Percentiles rank a stretch among this genome's conserved stretches.
These are phyloP conservation scores for Ophiorrhiza pumila DNA, from an alignment of 257 asterid genomes.

Conservation along the genomic window DNA sequence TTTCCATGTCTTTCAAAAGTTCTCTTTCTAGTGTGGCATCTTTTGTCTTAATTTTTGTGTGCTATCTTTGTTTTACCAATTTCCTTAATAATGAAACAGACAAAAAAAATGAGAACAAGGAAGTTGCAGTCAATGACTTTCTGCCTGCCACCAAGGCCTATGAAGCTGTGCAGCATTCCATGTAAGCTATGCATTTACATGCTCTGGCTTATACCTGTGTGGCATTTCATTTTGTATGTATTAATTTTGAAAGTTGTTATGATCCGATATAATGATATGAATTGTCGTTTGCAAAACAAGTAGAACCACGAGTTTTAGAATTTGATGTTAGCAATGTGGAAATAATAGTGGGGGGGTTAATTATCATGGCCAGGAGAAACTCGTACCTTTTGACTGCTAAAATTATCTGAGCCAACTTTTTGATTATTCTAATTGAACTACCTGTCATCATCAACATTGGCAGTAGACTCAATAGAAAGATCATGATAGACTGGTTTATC, in stretches of 20 bases:
- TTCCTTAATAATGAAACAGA: slow-evolving; percentile 49
- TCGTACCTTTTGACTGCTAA: not conserved
- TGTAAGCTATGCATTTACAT: slow-evolving; percentile 43
- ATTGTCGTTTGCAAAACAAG: not conserved
- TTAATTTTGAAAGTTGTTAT: not conserved
- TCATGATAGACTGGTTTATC: not conserved
- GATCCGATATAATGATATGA: not conserved
- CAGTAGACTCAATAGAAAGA: not conserved
- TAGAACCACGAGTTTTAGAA: not conserved
- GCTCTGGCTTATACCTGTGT: too few relatives aligned
- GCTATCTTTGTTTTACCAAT: slow-evolving; percentile 1
- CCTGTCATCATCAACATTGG: not conserved
- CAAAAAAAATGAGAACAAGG: slow-evolving; percentile 95
- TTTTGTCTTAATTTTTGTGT: not conserved
- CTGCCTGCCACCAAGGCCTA: slow-evolving; percentile 68
- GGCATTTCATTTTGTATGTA: not conserved
- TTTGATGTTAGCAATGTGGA: not conserved
- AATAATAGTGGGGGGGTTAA: not conserved
- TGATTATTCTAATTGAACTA: not conserved
- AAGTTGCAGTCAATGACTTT: slow-evolving; percentile 75
- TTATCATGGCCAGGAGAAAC: not conserved
- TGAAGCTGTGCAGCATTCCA: slow-evolving; percentile 76
- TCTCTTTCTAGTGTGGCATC: not conserved
- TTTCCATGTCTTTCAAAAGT: not conserved
- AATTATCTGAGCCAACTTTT: not conserved